phyloP scores from a whole-genome alignment of 2,329 filamentous ascomycete species.

The Ilyonectria robusta region DNA sequence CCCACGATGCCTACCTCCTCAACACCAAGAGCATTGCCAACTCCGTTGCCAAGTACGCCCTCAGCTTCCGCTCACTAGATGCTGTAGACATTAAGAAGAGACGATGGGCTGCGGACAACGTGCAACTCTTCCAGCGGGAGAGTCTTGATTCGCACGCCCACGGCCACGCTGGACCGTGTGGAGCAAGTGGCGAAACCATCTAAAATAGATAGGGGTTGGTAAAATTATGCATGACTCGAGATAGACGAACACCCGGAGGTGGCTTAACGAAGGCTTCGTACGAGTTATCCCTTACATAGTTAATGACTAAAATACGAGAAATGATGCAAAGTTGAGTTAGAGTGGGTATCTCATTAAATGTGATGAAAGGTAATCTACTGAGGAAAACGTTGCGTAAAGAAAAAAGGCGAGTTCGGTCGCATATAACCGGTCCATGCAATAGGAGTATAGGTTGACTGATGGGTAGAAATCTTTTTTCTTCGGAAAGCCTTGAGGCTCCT shows the following conservation, averaged over 20 bases:
- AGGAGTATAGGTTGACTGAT: too few species aligned
- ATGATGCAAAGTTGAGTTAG: background rate
- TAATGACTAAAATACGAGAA: background rate
- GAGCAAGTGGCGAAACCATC: conserved; percentile 34
- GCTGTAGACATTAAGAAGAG: conserved; percentile 46
- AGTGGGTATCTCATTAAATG: background rate
- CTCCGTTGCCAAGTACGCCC: conserved; percentile 58
- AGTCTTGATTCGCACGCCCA: conserved; percentile 41
- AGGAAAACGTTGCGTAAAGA: too few species aligned
- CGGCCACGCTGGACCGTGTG: conserved; percentile 50
- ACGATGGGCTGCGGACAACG: conserved; percentile 49
- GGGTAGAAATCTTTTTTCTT: too few species aligned
- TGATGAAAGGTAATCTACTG: too few species aligned
- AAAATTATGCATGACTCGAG: background rate
- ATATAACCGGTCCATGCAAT: too few species aligned
- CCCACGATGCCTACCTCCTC: conserved; percentile 60
- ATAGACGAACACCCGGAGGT: background rate
- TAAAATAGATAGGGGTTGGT: background rate
- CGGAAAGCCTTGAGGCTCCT: too few species aligned
- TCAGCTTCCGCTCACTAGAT: conserved; percentile 55
- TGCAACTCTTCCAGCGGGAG: conserved; percentile 47
- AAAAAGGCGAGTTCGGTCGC: too few species aligned
- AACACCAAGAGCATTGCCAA: conserved; percentile 61
- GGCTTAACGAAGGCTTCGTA: background rate
- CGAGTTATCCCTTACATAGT: background rate